These are phyloP conservation scores for Pholiota conissans DNA, from an alignment of 768 basidiomycete species.

Conservation along the genomic window DNA sequence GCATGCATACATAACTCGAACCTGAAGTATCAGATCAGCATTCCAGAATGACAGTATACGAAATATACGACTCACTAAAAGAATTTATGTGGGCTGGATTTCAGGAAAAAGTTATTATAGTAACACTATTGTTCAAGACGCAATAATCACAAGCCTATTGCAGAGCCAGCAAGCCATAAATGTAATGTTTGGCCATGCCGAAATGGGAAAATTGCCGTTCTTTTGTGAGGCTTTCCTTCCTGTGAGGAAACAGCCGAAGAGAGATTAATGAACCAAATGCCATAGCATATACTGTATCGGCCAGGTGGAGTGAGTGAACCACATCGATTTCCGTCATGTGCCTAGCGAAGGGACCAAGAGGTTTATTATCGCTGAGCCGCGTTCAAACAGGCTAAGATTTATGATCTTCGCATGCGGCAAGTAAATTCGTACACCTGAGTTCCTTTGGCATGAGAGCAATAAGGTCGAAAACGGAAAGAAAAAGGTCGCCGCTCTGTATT, in stretches of 20 bases:
- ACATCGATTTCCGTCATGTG: constrained; percentile 12
- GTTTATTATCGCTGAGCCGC: background rate
- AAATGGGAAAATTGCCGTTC: too few relatives aligned
- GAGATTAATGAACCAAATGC: too few relatives aligned
- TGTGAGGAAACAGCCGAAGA: too few relatives aligned
- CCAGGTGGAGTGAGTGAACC: background rate
- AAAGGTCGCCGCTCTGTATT: too few relatives aligned
- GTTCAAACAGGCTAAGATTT: background rate
- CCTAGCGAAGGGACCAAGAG: background rate
- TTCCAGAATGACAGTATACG: background rate
- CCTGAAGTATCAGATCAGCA: too few relatives aligned
- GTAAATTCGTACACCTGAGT: too few relatives aligned
- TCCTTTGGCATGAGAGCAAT: background rate
- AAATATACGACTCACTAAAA: constrained; percentile 32
- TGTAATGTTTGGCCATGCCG: too few relatives aligned
- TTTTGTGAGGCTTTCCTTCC: too few relatives aligned
- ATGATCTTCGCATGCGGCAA: too few relatives aligned
- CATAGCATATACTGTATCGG: too few relatives aligned
- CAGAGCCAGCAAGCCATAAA: background rate
- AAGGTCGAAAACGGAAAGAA: background rate
- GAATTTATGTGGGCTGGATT: constrained; percentile 50
- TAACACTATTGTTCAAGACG: constrained; percentile 40
- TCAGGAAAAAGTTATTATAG: constrained; percentile 46
- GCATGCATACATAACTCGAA: too few relatives aligned
- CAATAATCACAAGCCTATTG: constrained; percentile 2